A percentile compares a stretch with the other conserved stretches of the same genome.
These are phyloP conservation scores for Lipomyces chichibuensis DNA, from an alignment of 805 yeast species.

Conservation along the genomic window DNA sequence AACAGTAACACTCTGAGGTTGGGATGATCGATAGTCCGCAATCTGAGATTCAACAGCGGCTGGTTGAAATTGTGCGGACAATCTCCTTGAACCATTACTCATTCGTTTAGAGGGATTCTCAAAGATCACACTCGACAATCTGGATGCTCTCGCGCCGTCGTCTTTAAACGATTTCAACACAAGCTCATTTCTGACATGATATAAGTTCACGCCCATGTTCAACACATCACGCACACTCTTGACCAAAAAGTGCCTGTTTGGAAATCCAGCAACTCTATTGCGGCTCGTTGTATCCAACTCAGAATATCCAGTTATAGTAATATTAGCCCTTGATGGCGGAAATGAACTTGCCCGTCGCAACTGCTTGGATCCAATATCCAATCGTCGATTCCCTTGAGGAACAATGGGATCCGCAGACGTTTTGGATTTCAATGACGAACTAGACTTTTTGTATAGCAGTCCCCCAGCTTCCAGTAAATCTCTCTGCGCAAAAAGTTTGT, in stretches of 20 bases:
- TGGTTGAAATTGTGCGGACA: slow-evolving; percentile 38
- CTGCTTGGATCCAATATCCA: slow-evolving; percentile 8
- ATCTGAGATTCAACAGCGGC: slow-evolving; percentile 20
- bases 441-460: slow-evolving; percentile 45
- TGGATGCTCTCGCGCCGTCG: slow-evolving; percentile 42
- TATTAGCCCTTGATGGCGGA: slow-evolving; percentile 42
- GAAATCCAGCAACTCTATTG: slow-evolving; percentile 42
- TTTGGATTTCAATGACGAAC: slow-evolving; percentile 50
- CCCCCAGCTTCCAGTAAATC: slow-evolving; percentile 32
- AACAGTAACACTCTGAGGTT: slow-evolving; percentile 46
- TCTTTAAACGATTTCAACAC: slow-evolving; percentile 60
- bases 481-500: slow-evolving; percentile 55
- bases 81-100: slow-evolving; percentile 46
- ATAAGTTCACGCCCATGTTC: slow-evolving; percentile 61
- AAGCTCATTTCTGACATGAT: slow-evolving; percentile 58
- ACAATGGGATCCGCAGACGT: slow-evolving; percentile 19
- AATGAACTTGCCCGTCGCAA: slow-evolving; percentile 45
- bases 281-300: slow-evolving; percentile 51
- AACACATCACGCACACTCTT: slow-evolving; percentile 64
- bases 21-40: slow-evolving; percentile 14
- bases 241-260: slow-evolving; percentile 53
- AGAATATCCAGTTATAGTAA: slow-evolving; percentile 52
- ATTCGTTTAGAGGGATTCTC: slow-evolving; percentile 53
- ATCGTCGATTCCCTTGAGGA: background rate
- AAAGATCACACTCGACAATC: slow-evolving; percentile 52